Evolutionary conservation across 306 rosid genomes (phyloP).

Genomic region (Neltuma alba): DNA sequence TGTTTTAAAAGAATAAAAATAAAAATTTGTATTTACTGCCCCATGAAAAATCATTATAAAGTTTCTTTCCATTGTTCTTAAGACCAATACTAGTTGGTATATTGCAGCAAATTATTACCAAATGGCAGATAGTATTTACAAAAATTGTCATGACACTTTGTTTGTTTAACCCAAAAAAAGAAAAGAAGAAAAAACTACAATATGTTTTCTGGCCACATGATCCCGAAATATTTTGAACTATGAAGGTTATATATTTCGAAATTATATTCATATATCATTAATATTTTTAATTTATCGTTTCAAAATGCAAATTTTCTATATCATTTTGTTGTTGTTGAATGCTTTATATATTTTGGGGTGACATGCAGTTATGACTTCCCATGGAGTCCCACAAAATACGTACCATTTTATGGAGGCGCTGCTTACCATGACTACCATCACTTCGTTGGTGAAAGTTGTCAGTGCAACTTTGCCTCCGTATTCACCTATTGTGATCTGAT

Average conservation of each 20-base stretch:
- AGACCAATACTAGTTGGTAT: not conserved
- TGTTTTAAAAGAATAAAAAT: no score
- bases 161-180: not conserved
- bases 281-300: not conserved
- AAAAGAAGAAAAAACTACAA: no score
- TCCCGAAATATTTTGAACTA: not conserved
- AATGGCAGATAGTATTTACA: not conserved
- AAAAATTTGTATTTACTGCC: no score
- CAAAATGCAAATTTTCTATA: not conserved
- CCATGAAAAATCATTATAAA: no score
- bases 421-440: conserved; percentile 85
- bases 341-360: not conserved
- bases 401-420: conserved; percentile 87
- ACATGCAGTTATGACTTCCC: conserved; percentile 72
- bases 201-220: no score
- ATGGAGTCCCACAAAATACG: conserved; percentile 73
- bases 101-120: not conserved
- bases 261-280: not conserved
- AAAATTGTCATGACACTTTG: not conserved
- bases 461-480: conserved; percentile 80
- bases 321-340: not conserved
- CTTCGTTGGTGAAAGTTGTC: conserved; percentile 73
- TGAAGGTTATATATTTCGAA: not conserved
- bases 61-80: no score
- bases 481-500: conserved; percentile 83